Percentiles rank a stretch among this genome's conserved stretches.
These are phyloP conservation scores for Aristolochia contorta DNA, from an alignment of 164 flowering plant genomes.

Conservation along the genomic window DNA sequence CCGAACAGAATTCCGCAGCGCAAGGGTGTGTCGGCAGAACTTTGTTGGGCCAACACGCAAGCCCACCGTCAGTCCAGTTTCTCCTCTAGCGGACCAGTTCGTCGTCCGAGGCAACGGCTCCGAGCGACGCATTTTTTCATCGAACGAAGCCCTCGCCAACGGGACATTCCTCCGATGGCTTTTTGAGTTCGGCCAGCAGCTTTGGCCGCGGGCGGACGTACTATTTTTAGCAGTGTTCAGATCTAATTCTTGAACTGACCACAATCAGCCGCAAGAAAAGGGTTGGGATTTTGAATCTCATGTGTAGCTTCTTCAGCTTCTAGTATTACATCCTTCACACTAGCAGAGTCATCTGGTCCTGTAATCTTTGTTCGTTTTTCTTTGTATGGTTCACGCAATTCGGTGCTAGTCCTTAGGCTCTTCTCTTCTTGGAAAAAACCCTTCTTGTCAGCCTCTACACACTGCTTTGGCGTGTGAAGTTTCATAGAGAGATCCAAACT, in stretches of 20 bases:
- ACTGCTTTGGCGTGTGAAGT: conserved; percentile 22
- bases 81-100: too few species aligned
- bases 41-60: too few species aligned
- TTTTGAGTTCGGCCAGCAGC: too few species aligned
- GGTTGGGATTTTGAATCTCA: conserved; percentile 27
- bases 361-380: conserved; percentile 13
- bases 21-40: too few species aligned
- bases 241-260: neutral
- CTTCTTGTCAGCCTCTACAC: conserved; percentile 20
- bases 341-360: conserved; percentile 20
- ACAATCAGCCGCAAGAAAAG: neutral
- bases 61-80: too few species aligned
- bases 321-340: conserved; percentile 22
- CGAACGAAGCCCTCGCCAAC: too few species aligned
- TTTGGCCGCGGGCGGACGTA: too few species aligned
- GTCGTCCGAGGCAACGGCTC: too few species aligned
- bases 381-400: conserved; percentile 12
- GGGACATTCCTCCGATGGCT: too few species aligned
- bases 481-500: conserved; percentile 39
- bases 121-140: too few species aligned
- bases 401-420: conserved; percentile 21
- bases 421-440: conserved; percentile 3
- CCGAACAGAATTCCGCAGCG: too few species aligned
- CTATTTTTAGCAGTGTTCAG: too few species aligned
- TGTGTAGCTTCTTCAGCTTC: conserved; percentile 39